Conservation (phyloP, 176 grass and related monocot genomes). For the Musa acuminata region DNA sequence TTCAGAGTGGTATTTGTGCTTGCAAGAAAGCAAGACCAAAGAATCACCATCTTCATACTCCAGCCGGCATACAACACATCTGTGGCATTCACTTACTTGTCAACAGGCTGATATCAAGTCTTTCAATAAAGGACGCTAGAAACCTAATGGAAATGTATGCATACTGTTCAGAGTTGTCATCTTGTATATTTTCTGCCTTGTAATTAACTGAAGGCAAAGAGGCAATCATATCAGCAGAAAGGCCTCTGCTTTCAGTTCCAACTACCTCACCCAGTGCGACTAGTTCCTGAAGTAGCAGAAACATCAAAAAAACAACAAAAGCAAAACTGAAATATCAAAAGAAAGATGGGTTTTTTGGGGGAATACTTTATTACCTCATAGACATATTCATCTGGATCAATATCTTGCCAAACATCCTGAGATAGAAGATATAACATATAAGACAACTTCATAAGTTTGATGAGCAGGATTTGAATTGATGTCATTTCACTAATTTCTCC, state of each 20-base stretch:
- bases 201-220: slow-evolving; percentile 85
- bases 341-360: slow-evolving; percentile 1
- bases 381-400: slow-evolving; percentile 89
- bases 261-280: slow-evolving; percentile 90
- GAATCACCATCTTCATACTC: slow-evolving; percentile 93
- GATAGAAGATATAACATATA: slow-evolving; percentile 8
- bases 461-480: not conserved
- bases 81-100: slow-evolving; percentile 28
- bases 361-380: slow-evolving; percentile 53
- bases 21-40: slow-evolving; percentile 78
- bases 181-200: slow-evolving; percentile 65
- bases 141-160: slow-evolving; percentile 30
- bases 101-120: slow-evolving; percentile 3
- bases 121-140: slow-evolving; percentile 15
- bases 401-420: slow-evolving; percentile 95
- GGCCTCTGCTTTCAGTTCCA: slow-evolving; percentile 88
- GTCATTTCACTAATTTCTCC: not conserved
- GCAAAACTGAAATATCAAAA: slow-evolving; percentile 15
- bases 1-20: slow-evolving; percentile 79
- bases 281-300: slow-evolving; percentile 59
- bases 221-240: slow-evolving; percentile 75
- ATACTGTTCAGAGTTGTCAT: slow-evolving; percentile 88
- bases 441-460: not conserved
- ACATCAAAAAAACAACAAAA: slow-evolving; percentile 4
- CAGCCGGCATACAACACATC: slow-evolving; percentile 92